These are phyloP conservation scores for Candida odintsovae DNA, from an alignment of 805 yeast species.

Conservation along the genomic window DNA sequence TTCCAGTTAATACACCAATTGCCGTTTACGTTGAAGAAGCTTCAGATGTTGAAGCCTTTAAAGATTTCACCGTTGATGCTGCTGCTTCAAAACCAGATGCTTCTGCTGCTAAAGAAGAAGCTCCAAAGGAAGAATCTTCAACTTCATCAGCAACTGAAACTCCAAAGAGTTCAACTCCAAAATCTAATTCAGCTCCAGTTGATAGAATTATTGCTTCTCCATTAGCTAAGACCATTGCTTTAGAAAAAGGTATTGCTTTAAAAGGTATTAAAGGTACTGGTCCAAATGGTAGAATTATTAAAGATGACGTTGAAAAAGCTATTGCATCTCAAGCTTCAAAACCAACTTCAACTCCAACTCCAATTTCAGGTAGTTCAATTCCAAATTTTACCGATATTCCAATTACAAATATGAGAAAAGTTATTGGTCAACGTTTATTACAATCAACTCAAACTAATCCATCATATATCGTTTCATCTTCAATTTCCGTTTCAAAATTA, in stretches of 20 bases:
- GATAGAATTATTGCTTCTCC: conserved; percentile 92
- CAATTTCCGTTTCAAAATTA: conserved; percentile 81
- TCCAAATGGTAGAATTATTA: conserved; percentile 90
- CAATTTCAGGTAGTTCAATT: conserved; percentile 43
- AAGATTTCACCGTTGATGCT: conserved; percentile 78
- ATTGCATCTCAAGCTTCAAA: conserved; percentile 39
- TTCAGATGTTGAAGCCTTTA: conserved; percentile 82
- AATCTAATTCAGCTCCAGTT: conserved; percentile 29
- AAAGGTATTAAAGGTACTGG: conserved; percentile 88
- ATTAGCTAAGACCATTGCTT: conserved; percentile 85
- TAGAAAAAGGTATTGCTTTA: conserved; percentile 85
- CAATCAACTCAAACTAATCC: conserved; percentile 86
- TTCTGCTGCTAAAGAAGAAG: conserved; percentile 22
- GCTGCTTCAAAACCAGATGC: conserved; percentile 29
- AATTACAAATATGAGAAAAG: conserved; percentile 86
- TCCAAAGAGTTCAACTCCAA: conserved; percentile 25
- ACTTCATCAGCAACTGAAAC: conserved; percentile 23
- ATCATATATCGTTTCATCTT: conserved; percentile 85
- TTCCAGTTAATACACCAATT: conserved; percentile 92
- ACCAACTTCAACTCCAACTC: conserved; percentile 38
- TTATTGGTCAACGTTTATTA: conserved; percentile 83
- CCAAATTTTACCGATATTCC: conserved; percentile 77
- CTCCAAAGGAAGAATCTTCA: conserved; percentile 15
- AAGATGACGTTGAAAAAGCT: conserved; percentile 79
- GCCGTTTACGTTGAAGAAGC: conserved; percentile 92